These are phyloP conservation scores for Coelastrella sp. DNA, from an alignment of 139 green algal genomes.

Conservation along the genomic window DNA sequence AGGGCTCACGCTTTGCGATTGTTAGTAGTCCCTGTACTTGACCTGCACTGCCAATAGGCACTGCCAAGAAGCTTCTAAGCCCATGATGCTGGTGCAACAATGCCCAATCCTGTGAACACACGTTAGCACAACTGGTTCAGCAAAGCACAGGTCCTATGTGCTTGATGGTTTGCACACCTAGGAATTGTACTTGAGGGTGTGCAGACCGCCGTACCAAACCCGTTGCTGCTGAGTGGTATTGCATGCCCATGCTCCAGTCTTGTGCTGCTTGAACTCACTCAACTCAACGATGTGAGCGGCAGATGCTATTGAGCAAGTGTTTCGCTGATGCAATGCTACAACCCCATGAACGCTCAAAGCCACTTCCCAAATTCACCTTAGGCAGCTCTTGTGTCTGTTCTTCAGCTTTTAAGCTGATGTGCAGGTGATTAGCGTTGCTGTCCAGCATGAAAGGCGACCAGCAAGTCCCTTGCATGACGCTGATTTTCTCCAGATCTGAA, in stretches of 20 bases:
- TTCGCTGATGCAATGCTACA: too few relatives aligned
- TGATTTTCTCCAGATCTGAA: constrained; percentile 61
- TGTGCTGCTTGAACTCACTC: too few relatives aligned
- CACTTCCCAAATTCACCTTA: background rate
- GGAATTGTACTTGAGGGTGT: too few relatives aligned
- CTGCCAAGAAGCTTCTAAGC: constrained; percentile 67
- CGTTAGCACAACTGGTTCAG: too few relatives aligned
- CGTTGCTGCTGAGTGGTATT: too few relatives aligned
- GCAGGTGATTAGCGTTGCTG: constrained; percentile 20
- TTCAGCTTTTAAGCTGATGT: constrained; percentile 26
- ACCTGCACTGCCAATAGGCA: constrained; percentile 69
- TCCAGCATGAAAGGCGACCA: constrained; percentile 56
- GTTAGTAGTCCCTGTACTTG: constrained; percentile 70
- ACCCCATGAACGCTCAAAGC: too few relatives aligned
- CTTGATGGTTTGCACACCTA: too few relatives aligned
- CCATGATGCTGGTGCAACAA: constrained; percentile 47
- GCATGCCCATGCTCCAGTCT: too few relatives aligned
- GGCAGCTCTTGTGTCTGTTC: constrained; percentile 55
- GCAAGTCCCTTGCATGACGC: constrained; percentile 63
- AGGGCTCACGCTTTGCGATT: constrained; percentile 67
- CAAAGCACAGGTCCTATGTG: too few relatives aligned
- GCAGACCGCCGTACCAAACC: too few relatives aligned
- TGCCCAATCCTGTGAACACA: constrained; percentile 51
- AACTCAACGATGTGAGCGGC: too few relatives aligned
- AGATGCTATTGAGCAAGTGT: too few relatives aligned